These are phyloP conservation scores for Wickerhamomyces sp. DNA, from an alignment of 1,139 yeast genomes.

Conservation along the genomic window DNA sequence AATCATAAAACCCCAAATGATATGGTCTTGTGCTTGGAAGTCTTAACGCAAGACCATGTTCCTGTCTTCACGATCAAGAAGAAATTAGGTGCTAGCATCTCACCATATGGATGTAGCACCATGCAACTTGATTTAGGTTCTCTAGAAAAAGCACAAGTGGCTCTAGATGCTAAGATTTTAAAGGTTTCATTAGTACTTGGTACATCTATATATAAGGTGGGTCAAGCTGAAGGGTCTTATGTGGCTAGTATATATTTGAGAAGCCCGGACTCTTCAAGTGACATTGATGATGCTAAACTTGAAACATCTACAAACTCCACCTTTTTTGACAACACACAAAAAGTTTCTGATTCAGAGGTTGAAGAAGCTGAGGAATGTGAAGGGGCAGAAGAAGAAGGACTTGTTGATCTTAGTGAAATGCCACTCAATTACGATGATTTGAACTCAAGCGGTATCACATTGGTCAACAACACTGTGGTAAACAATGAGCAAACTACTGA, in stretches of 20 bases:
- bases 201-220: not conserved
- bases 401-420: no score
- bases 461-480: no score
- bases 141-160: not conserved
- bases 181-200: not conserved
- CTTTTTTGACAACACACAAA: not conserved
- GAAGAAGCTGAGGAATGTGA: not conserved
- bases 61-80: not conserved
- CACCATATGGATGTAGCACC: conserved; percentile 5
- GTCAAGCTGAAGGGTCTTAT: not conserved
- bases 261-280: not conserved
- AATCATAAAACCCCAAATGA: not conserved
- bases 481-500: not conserved
- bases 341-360: not conserved
- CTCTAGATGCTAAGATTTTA: not conserved
- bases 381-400: not conserved
- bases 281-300: not conserved
- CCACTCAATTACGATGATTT: no score
- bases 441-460: no score
- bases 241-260: not conserved
- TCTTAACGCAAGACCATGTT: not conserved
- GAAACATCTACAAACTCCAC: conserved; percentile 1
- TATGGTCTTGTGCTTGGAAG: not conserved
- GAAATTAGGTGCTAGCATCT: conserved; percentile 5
- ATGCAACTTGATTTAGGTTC: conserved; percentile 2